Evolutionary conservation across 306 rosid genomes (phyloP), one percentile per base, ranked within the genome.

Genomic region (Canavalia ensiformis): DNA sequence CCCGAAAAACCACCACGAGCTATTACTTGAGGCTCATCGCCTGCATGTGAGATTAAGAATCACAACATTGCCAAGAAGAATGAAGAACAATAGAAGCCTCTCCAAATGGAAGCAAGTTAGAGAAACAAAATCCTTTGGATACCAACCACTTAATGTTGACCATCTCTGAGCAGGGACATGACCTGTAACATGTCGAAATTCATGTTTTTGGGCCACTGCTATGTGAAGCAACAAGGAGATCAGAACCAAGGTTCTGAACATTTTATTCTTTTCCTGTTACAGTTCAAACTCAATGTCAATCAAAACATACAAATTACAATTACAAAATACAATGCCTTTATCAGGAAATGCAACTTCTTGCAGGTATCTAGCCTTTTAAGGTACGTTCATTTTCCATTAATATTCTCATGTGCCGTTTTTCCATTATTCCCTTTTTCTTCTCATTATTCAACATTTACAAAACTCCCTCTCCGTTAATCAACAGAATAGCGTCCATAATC

Each of bases 1-100:
- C 99, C 99, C 0, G 97, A 70, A 55, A 87, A 80, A 52, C 99
- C 99, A 0, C 99, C 99, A 1, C 97, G 86, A 11, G 97, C 90
- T 68, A 95, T 49, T 2, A 95, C 93, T 7, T 84, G 41, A 0
- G 99, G 98, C 76, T 56, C 81, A 47, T 88, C 50, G n/a, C 98
- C 99, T 95, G 88, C 77, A 82, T 39, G 18, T 68, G n/a, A 7
- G 3, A 47, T 44, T 28, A 49, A 64, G 18, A 52, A n/a, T 47
- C 46, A 68, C 30, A 45, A 55, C 58, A 34, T 59, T 30, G 55
- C 6, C 60, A 49, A n/a, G 0, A 37, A 54, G 59, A 55, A 34
- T 47, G 31, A 29, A 18, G 25, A 18, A 18, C 25, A 18, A 18
- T 18, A 47, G 55, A 33, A 51, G 2, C 68, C 72, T 80, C 35